These are phyloP conservation scores for Geotrichum histeridarum DNA, from an alignment of 1,139 yeast species.

Conservation along the genomic window DNA sequence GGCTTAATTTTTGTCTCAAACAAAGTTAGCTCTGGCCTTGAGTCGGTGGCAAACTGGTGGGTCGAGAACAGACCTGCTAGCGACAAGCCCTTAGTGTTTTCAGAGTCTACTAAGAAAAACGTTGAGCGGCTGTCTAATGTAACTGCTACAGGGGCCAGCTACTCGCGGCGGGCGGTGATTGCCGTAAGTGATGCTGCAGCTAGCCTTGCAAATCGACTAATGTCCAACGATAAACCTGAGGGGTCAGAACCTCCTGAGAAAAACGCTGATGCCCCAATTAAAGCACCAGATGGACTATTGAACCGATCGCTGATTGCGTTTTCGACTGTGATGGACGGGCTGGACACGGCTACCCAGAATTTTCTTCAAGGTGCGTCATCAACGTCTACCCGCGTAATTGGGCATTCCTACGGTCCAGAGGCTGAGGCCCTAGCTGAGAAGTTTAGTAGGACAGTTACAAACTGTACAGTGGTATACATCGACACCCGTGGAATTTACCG, in stretches of 20 bases:
- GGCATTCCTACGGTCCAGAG: constrained; percentile 19
- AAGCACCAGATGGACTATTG: constrained; percentile 2
- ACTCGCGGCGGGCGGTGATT: constrained; percentile 14
- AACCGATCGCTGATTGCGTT: constrained; percentile 19
- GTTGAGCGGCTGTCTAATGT: constrained; percentile 10
- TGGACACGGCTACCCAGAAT: constrained; percentile 16
- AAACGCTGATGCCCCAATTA: neutral
- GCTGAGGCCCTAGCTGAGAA: constrained; percentile 12
- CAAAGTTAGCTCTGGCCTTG: constrained; percentile 14
- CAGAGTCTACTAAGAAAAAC: constrained; percentile 12
- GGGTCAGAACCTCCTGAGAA: neutral
- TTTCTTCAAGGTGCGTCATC: constrained; percentile 8
- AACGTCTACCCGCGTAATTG: constrained; percentile 14
- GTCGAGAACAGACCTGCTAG: constrained; percentile 13
- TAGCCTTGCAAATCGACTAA: constrained; percentile 5
- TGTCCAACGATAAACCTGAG: constrained; percentile 13
- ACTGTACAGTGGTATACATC: constrained; percentile 17
- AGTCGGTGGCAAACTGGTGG: constrained; percentile 19
- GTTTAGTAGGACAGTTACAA: constrained; percentile 13
- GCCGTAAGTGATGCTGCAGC: constrained; percentile 16
- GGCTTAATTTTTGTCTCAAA: constrained; percentile 14
- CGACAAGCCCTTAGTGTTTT: constrained; percentile 17
- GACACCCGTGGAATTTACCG: constrained; percentile 18
- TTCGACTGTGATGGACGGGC: constrained; percentile 19
- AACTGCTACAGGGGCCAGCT: constrained; percentile 17